Evolutionary conservation across 441 rosid species (phyloP), one percentile per base, ranked within the genome.

Genomic region (Brassica balearica): DNA sequence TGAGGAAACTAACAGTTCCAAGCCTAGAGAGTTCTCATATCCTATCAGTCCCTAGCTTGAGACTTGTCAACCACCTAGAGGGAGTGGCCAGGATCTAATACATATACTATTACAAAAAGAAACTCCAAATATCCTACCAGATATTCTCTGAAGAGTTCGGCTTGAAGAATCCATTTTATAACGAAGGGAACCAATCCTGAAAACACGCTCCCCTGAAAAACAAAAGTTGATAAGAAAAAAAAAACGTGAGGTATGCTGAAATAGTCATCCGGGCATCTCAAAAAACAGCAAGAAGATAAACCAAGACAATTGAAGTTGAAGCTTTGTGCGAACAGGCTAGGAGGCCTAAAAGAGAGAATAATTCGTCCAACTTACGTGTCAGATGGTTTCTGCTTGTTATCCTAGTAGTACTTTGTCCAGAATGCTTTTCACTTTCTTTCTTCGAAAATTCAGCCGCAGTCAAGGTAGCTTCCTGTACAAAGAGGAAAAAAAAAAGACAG

Each of bases 131-230:
- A 72, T 69, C 83, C 67, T 73, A 91, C 97, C 98, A 86, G 97
- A 88, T 81, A 92, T 85, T 82, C 98, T 92, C 78, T 88, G 97
- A 77, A 96, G 96, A 29, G 98, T 91, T 81, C 88, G 87, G 85
- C 92, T 87, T 53, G 99, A 92, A 82, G 98, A 85, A 34, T 92
- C 99, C 98, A 94, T 94, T 85, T 84, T 93, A 87, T 96, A 92
- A 79, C 91, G 91, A 66, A 88, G 82, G 43, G 89, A 87, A 80
- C 97, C 97, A 84, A 96, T 64, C 68, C 97, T 89, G 83, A 92
- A 96, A 81, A 94, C 82, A 9, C 93, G 90, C 74, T 87, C 91
- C 58, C 97, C 98, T 90, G 82, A 53, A 75, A 69, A 51, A 76
- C 77, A 70, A 74, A 84, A 36, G 64, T 77, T 32, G 51, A 65